Evolutionary conservation across 345 rosid genomes (phyloP).

Genomic region (Citrus hindsii): DNA sequence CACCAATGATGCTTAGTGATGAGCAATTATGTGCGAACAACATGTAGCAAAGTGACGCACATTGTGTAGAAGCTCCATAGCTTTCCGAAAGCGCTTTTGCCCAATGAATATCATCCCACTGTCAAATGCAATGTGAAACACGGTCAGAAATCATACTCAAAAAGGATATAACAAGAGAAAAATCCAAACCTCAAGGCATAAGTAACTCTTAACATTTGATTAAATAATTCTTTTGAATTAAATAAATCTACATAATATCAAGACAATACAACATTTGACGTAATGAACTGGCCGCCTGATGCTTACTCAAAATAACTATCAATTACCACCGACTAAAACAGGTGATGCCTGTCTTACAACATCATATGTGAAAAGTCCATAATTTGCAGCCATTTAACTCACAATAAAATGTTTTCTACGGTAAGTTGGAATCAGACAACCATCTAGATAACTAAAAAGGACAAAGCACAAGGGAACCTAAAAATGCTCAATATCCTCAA

Average conservation of each 20-base stretch:
- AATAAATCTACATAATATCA: background rate
- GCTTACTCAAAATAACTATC: background rate
- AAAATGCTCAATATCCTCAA: background rate
- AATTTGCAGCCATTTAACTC: background rate
- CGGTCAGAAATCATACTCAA: background rate
- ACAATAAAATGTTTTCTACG: background rate
- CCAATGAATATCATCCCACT: conserved; percentile 99
- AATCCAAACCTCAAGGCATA: background rate
- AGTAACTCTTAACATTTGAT: background rate
- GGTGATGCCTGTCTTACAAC: background rate
- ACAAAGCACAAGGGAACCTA: background rate
- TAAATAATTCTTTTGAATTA: background rate
- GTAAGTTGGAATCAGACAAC: background rate
- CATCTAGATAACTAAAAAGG: background rate
- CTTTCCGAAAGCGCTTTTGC: conserved; percentile 70
- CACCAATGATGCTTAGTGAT: background rate
- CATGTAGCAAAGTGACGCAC: conserved; percentile 28
- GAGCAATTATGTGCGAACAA: conserved; percentile 12
- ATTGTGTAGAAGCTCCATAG: conserved; percentile 88
- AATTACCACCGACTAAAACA: background rate
- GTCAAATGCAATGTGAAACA: conserved; percentile 22
- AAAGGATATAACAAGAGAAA: background rate
- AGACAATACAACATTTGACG: background rate
- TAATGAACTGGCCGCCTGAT: background rate
- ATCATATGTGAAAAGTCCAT: background rate